Evolutionary conservation across 1,139 yeast genomes (phyloP).

Genomic region (Pichia sp.): DNA sequence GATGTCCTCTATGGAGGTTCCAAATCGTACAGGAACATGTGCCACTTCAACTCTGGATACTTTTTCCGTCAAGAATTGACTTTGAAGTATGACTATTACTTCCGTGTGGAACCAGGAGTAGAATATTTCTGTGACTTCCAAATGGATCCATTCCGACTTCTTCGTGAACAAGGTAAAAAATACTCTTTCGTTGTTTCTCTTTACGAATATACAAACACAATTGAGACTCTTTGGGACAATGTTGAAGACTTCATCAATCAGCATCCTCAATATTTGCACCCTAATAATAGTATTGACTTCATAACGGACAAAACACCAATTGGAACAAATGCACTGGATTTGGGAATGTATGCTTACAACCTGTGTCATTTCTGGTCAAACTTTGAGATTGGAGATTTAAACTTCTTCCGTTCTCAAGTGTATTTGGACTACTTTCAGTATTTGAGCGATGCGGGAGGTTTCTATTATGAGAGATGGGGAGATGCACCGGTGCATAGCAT

Average conservation of each 20-base stretch:
- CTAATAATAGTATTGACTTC: conserved; percentile 63
- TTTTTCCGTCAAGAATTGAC: conserved; percentile 71
- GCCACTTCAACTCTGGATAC: conserved; percentile 75
- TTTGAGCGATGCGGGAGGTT: conserved; percentile 72
- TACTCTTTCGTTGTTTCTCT: conserved; percentile 84
- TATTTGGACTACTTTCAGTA: conserved; percentile 64
- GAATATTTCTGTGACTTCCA: conserved; percentile 78
- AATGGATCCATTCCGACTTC: conserved; percentile 78
- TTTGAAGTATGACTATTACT: conserved; percentile 69
- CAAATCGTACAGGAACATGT: conserved; percentile 75
- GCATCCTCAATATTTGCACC: conserved; percentile 58
- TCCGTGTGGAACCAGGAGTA: conserved; percentile 91
- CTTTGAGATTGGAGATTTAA: conserved; percentile 78
- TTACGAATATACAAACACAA: conserved; percentile 73
- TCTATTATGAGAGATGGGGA: conserved; percentile 94
- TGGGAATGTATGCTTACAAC: conserved; percentile 56
- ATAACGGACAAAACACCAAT: conserved; percentile 53
- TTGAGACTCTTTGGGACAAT: conserved; percentile 76
- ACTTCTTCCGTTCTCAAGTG: conserved; percentile 68
- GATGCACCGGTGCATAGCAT: conserved; percentile 96
- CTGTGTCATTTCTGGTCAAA: too few species aligned
- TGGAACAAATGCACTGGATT: conserved; percentile 25
- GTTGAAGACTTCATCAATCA: conserved; percentile 57
- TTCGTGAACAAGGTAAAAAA: conserved; percentile 63
- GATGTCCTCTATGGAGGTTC: conserved; percentile 72